phyloP scores from a whole-genome alignment of 371 early-diverging fungal species.

The Circinella umbellata region DNA sequence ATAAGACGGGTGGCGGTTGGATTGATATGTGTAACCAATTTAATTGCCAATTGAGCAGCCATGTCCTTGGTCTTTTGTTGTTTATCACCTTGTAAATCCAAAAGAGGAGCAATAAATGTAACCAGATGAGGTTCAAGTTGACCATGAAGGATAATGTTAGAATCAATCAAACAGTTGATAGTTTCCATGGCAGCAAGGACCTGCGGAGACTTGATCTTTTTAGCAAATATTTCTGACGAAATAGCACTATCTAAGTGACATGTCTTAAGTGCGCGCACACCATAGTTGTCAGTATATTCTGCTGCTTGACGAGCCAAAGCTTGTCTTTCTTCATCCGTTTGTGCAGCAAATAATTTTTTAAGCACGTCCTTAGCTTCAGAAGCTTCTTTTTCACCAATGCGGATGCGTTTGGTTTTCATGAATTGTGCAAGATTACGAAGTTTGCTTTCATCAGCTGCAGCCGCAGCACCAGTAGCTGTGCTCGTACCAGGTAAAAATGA shows the following conservation, averaged over 20 bases:
- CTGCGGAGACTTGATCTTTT: slow-evolving; percentile 17
- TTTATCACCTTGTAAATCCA: slow-evolving; percentile 75
- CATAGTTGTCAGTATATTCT: slow-evolving; percentile 18
- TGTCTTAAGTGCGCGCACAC: slow-evolving; percentile 26
- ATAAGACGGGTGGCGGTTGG: slow-evolving; percentile 58
- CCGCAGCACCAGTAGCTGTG: slow-evolving; percentile 48
- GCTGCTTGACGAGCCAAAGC: slow-evolving; percentile 15
- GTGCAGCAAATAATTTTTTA: slow-evolving; percentile 13
- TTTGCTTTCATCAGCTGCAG: slow-evolving; percentile 41
- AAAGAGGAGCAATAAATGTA: slow-evolving; percentile 52
- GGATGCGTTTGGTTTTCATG: slow-evolving; percentile 40
- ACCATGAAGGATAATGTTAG: slow-evolving; percentile 42
- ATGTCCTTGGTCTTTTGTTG: slow-evolving; percentile 61
- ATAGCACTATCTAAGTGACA: slow-evolving; percentile 26
- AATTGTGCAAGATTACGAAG: slow-evolving; percentile 35
- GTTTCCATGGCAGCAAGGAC: slow-evolving; percentile 18
- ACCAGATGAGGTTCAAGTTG: slow-evolving; percentile 68
- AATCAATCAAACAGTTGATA: slow-evolving; percentile 13
- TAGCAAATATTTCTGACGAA: slow-evolving; percentile 24
- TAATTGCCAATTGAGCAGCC: slow-evolving; percentile 50
- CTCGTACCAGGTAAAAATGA: slow-evolving; percentile 37
- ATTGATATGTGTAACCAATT: slow-evolving; percentile 52
- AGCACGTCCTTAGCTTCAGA: slow-evolving; percentile 31
- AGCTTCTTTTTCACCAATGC: slow-evolving; percentile 48
- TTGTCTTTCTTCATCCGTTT: slow-evolving; percentile 16